phyloP scores from a whole-genome alignment of 208 protist genomes.

The Leishmania turanica region DNA sequence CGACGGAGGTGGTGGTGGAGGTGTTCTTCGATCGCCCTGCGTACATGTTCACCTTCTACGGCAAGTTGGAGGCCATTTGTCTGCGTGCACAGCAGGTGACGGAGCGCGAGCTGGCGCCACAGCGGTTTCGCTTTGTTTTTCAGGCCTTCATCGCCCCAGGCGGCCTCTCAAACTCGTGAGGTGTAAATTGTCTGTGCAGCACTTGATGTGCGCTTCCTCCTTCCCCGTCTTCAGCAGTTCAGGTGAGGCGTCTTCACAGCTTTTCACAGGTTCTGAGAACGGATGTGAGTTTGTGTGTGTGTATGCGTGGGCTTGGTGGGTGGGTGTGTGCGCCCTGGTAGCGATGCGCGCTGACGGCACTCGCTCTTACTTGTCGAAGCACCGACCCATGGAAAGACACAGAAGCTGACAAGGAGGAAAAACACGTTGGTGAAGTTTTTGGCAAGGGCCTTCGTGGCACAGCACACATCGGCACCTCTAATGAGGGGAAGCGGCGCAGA shows the following conservation, averaged over 20 bases:
- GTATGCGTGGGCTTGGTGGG: not conserved
- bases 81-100: constrained; percentile 69
- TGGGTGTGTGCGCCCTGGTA: not conserved
- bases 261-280: not conserved
- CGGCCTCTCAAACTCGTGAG: constrained; percentile 49
- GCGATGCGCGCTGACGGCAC: not conserved
- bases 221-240: not conserved
- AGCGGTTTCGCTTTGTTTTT: constrained; percentile 84
- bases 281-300: not conserved
- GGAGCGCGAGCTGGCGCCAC: constrained; percentile 55
- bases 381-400: not conserved
- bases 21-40: constrained; percentile 88
- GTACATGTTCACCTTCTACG: constrained; percentile 93
- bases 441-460: not conserved
- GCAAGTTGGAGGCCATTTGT: constrained; percentile 85
- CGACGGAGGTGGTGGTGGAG: constrained; percentile 89
- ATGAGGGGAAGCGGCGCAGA: not conserved
- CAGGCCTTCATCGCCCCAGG: constrained; percentile 87
- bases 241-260: not conserved
- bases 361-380: not conserved
- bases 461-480: not conserved
- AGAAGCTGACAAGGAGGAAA: too few species aligned
- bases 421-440: not conserved
- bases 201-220: not conserved
- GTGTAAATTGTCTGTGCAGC: not conserved